These are phyloP conservation scores for Tricholoma flavovirens DNA, from an alignment of 768 basidiomycete genomes.

Conservation along the genomic window DNA sequence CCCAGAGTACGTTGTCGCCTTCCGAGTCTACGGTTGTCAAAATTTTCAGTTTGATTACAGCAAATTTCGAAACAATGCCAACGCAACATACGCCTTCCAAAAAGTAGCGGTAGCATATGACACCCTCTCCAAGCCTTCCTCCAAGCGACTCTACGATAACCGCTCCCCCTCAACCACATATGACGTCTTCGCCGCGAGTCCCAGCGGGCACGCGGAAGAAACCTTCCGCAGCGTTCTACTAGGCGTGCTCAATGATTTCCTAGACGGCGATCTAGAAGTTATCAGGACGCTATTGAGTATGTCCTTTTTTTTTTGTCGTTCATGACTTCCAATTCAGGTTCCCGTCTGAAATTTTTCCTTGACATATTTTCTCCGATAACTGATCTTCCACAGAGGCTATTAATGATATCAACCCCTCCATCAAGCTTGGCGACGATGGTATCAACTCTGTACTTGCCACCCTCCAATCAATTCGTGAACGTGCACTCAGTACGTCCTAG, in stretches of 20 bases:
- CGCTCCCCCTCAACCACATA: conserved; percentile 40
- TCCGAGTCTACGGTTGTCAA: too few relatives aligned
- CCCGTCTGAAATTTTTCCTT: background rate
- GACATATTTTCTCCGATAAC: background rate
- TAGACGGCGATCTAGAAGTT: conserved; percentile 85
- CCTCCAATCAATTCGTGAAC: conserved; percentile 65
- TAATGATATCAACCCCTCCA: conserved; percentile 73
- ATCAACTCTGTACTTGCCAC: conserved; percentile 71
- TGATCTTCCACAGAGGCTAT: conserved; percentile 47
- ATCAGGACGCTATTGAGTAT: conserved; percentile 69
- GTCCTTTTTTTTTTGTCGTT: conserved; percentile 27
- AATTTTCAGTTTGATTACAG: conserved; percentile 30
- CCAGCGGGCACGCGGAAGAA: conserved; percentile 63
- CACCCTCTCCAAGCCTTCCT: conserved; percentile 67
- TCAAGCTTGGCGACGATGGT: conserved; percentile 72
- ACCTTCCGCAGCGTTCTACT: conserved; percentile 72
- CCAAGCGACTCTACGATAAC: conserved; percentile 64
- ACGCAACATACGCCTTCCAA: conserved; percentile 82
- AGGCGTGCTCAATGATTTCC: conserved; percentile 72
- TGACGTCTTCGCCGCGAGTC: conserved; percentile 50
- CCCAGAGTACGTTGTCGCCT: conserved; percentile 62
- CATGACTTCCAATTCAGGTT: too few relatives aligned
- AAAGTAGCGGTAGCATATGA: conserved; percentile 82
- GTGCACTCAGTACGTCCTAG: conserved; percentile 56
- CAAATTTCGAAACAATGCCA: conserved; percentile 73